Base-by-base conservation (phyloP, 805 yeast species). In the Nadsonia fulvescens region DNA sequence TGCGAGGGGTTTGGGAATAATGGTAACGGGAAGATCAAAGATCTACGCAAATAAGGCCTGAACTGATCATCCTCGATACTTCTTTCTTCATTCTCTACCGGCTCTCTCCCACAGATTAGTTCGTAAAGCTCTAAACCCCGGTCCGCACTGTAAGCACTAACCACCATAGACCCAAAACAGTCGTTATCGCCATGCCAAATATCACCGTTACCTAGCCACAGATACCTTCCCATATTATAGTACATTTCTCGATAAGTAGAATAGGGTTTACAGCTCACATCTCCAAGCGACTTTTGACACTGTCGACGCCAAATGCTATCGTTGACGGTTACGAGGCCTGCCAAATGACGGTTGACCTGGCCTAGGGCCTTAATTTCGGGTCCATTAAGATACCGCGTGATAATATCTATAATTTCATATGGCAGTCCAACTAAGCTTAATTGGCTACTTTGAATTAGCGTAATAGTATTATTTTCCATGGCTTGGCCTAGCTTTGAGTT, bases 141-240 rank as follows among this genome's bases (percentile, higher is more conserved):
- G 1, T 26, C 17, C 14, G 23, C 28, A 20, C 33, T 30, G 30
- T 40, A 44, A 8, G 30, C 24, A 8, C 41, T 29, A 14, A 37
- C 31, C 26, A 33, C 31, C 13, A 44, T 11, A 5, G 35, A 30
- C 4, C 49, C 49, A 26, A 38, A 37, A 13, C 30, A 30, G 6
- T 29, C 31, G 8, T 30, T 34, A 23, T 40, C 39, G 14, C 49
- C 47, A 20, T 30, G 36, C 49, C 49, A 44, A 4, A 44, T 12
- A 1, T 40, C 36, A 4, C 38, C 38, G n/a, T n/a, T n/a, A 6
- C 35, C 28, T 12, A 44, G 32, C 47, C 46, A 44, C 9, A 23
- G 11, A 23, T 38, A 42, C 11, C 18, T 27, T 19, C 33, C 32
- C 15, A 44, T 30, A 8, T 22, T 13, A 7, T 15, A 19, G 20